Evolutionary conservation across 257 asterid species (phyloP).

Genomic region (Forsythia suspensa): DNA sequence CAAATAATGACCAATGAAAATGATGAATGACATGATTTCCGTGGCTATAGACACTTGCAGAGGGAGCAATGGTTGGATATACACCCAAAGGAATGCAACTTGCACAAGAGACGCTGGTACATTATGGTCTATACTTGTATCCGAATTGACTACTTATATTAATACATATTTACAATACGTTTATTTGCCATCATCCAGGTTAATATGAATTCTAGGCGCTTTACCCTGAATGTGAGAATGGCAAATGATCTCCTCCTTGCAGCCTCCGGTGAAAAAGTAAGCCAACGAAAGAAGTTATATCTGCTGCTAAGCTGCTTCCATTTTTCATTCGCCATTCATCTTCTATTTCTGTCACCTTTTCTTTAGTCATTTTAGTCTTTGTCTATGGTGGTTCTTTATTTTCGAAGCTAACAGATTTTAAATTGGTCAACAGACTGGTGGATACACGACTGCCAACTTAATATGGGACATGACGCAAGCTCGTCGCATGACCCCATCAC

Average conservation of each 20-base stretch:
- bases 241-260: constrained; percentile 72
- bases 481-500: constrained; percentile 44
- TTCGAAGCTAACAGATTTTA: neutral
- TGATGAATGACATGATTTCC: constrained; percentile 15
- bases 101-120: constrained; percentile 86
- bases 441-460: constrained; percentile 76
- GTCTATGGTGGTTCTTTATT: neutral
- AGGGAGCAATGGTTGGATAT: constrained; percentile 89
- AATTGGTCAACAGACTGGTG: constrained; percentile 64
- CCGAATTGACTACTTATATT: neutral
- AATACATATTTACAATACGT: constrained; percentile 11
- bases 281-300: constrained; percentile 2
- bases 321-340: neutral
- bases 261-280: constrained; percentile 92
- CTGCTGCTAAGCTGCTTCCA: neutral
- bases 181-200: constrained; percentile 39
- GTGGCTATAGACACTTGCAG: constrained; percentile 64
- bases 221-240: constrained; percentile 44
- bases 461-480: constrained; percentile 90
- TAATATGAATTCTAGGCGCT: constrained; percentile 53
- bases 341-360: neutral
- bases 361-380: neutral
- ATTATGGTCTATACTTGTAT: constrained; percentile 16
- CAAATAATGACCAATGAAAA: constrained; percentile 1
- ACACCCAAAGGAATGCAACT: constrained; percentile 87